Evolutionary conservation across 148 eudicot genomes (phyloP), one percentile per base, ranked within the genome.

Genomic region (Rhododendron griersonianum): DNA sequence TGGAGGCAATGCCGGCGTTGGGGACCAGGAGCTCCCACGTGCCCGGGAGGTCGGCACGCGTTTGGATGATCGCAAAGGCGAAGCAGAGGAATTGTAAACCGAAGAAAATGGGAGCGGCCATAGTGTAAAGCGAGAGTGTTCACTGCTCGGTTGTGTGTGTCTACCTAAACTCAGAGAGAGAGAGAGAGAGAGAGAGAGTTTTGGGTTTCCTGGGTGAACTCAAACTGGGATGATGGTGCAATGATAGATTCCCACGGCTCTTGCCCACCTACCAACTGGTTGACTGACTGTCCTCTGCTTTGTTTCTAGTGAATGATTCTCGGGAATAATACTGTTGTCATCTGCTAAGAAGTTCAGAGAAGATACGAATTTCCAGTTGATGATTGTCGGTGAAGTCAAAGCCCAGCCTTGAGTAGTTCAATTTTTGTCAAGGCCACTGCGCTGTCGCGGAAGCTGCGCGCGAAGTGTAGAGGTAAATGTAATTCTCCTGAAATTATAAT

Each of bases 1-100:
- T 98, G 93, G 28, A 95, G 98, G 28, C 10, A 21, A 61, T 61
- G 69, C 69, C 69, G 28, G 28, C 69, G 25, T 61, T 61, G 10
- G 10, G 3, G 1, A 61, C 28, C 11, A 61, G 10, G 69, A 61
- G 25, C 23, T 61, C 69, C 69, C 69, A 61, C 0, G 69, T 61
- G 69, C 69, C 69, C 10, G 69, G 69, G 25, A 21, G 67, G 9
- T 1, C 11, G 69, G 69, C 25, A 61, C 11, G 0, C 0, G 69
- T 61, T 61, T 7, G 9, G 69, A 61, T 6, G 28, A 61, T 61
- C 3, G 69, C 9, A 11, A 61, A 1, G 69, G 69, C 69, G 25
- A 61, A 21, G 69, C 10, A 21, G 69, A 61, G 69, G 69, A 61
- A 7, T 23, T 61, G 69, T 21, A 61, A 9, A 8, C 10, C 0